phyloP scores from a whole-genome alignment of 495 filamentous ascomycete species.

The Penicillium turbatum region DNA sequence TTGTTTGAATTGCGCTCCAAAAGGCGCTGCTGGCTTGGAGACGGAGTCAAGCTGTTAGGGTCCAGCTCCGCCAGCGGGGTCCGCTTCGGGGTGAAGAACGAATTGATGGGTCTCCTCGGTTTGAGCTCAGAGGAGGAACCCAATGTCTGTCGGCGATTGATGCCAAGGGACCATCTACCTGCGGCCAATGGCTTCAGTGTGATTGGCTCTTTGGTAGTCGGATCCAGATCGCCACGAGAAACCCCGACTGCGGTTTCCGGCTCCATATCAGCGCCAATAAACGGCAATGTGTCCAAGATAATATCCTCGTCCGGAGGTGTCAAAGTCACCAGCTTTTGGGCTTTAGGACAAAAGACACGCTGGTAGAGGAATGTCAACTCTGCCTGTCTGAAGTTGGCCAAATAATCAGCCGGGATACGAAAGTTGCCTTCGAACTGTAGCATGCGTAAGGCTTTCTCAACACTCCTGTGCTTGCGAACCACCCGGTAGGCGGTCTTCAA shows the following conservation, averaged over 20 bases:
- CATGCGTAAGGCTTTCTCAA: slow-evolving; percentile 76
- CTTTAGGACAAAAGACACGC: slow-evolving; percentile 82
- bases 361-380: slow-evolving; percentile 92
- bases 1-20: slow-evolving; percentile 49
- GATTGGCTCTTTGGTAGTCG: slow-evolving; percentile 77
- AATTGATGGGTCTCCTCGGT: slow-evolving; percentile 61
- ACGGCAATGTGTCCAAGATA: slow-evolving; percentile 63
- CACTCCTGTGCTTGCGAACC: slow-evolving; percentile 80
- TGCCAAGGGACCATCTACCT: slow-evolving; percentile 26
- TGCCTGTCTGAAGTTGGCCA: slow-evolving; percentile 72
- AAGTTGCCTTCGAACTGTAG: slow-evolving; percentile 84
- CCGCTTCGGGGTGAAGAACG: slow-evolving; percentile 73
- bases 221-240: slow-evolving; percentile 80
- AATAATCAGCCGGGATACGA: slow-evolving; percentile 71
- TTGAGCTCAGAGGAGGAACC: slow-evolving; percentile 55
- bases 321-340: slow-evolving; percentile 65
- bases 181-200: slow-evolving; percentile 28
- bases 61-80: slow-evolving; percentile 82
- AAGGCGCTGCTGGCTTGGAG: slow-evolving; percentile 61
- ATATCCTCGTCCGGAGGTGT: slow-evolving; percentile 57
- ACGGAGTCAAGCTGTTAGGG: slow-evolving; percentile 74
- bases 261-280: slow-evolving; percentile 71
- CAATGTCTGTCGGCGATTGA: slow-evolving; percentile 39
- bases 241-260: slow-evolving; percentile 67
- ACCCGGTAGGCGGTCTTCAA: slow-evolving; percentile 89